These are phyloP conservation scores for Fusarium hostae DNA, from an alignment of 2,329 filamentous ascomycete genomes.

Conservation along the genomic window DNA sequence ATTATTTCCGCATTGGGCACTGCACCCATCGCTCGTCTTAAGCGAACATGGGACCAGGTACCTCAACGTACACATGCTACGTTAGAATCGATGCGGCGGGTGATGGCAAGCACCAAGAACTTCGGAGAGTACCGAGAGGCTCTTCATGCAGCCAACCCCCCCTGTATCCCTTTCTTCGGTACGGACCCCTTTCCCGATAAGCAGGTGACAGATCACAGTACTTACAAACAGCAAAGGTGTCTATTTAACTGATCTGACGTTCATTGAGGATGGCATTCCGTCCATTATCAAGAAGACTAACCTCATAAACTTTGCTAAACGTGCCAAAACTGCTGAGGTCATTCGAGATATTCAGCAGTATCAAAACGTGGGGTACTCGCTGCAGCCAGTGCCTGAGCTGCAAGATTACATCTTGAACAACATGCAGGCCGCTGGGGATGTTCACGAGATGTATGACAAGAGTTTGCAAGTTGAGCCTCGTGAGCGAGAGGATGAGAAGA, in stretches of 20 bases:
- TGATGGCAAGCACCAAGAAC: slow-evolving; percentile 98
- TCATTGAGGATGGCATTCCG: slow-evolving; percentile 98
- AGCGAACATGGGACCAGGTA: slow-evolving; percentile 93
- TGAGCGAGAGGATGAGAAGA: slow-evolving; percentile 98
- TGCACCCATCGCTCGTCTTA: slow-evolving; percentile 92
- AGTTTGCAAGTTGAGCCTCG: slow-evolving; percentile 92
- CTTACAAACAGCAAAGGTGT: slow-evolving; percentile 69
- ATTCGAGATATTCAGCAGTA: slow-evolving; percentile 99
- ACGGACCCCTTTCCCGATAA: slow-evolving; percentile 46
- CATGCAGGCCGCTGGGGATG: slow-evolving; percentile 93
- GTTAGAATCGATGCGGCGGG: slow-evolving; percentile 88
- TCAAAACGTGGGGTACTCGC: slow-evolving; percentile 94
- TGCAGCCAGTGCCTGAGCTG: slow-evolving; percentile 89
- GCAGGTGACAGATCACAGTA: background rate
- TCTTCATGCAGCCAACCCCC: slow-evolving; percentile 90
- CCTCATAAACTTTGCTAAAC: slow-evolving; percentile 98
- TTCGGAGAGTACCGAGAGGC: slow-evolving; percentile 97
- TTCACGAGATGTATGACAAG: slow-evolving; percentile 99
- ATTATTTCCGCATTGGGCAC: slow-evolving; percentile 97
- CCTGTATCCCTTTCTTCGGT: slow-evolving; percentile 99
- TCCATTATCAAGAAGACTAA: slow-evolving; percentile 96
- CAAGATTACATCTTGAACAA: slow-evolving; percentile 98
- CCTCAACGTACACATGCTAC: slow-evolving; percentile 83
- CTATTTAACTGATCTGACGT: slow-evolving; percentile 95
- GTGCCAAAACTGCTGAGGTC: slow-evolving; percentile 96